Evolutionary conservation across 805 yeast species (phyloP), one percentile per base, ranked within the genome.

Genomic region (Candida taoyuanica): DNA sequence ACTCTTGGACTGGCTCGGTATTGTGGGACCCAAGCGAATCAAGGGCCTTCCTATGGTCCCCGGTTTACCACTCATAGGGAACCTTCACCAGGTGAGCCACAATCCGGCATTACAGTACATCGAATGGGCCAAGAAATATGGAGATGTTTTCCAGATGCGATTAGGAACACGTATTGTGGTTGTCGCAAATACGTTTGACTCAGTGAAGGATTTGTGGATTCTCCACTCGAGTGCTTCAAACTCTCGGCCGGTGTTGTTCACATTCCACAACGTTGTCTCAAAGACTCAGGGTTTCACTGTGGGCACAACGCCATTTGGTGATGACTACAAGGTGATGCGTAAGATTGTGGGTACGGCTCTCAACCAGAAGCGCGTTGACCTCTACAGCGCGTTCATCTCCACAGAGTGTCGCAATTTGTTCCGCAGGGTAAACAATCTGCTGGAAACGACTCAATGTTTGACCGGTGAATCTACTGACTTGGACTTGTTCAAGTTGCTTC

Each of bases 201-300:
- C 81, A 6, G 76, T 79, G 1, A 55, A 59, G 27, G 62, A 62
- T 17, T 58, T 84, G 3, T 81, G 85, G 84, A 56, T 71, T 19
- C 58, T 57, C 20, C 65, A 67, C 46, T 62, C 77, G 7, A 55
- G 64, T 24, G 73, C 78, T 3, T 74, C 74, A 43, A 79, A 76
- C 48, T 83, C 91, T 2, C 63, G 94, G 29, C 93, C 93, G 0
- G 58, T 68, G 16, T 64, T 73, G 37, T 74, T 74, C 56, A 81
- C 88, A 1, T 84, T 85, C 59, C 93, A 85, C 59, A 62, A 67
- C 15, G 66, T 82, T 3, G 64, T 82, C 30, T 70, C 82, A 0
- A 58, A 65, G 17, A 67, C 74, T 0, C 76, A 71, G 38, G 77
- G 81, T 0, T 74, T 69, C 47, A 80, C 86, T 0, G 65, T 80